Conservation (phyloP, 73 alveolate genomes). For the Paraurostyla sp. region DNA sequence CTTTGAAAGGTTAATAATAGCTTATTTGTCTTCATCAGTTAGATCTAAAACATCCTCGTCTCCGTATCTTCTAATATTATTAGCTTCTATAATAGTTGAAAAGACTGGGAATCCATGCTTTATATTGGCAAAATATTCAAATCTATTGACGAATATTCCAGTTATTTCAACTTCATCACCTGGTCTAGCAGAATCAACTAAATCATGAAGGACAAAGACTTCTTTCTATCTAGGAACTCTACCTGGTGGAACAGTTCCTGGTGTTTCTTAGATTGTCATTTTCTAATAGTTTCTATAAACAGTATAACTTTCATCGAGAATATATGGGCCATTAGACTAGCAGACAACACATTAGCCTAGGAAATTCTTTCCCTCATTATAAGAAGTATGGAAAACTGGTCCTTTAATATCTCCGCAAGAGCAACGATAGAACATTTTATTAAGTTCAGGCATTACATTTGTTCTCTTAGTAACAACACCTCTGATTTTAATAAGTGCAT, state of each 20-base stretch:
- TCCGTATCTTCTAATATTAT: slow-evolving; percentile 92
- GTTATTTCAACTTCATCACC: slow-evolving; percentile 99
- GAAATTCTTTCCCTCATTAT: slow-evolving; percentile 79
- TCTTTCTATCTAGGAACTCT: slow-evolving; percentile 99
- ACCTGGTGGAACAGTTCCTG: slow-evolving; percentile 99
- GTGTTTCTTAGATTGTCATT: slow-evolving; percentile 98
- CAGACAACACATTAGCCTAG: slow-evolving; percentile 96
- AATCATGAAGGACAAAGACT: slow-evolving; percentile 96
- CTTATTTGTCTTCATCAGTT: slow-evolving; percentile 96
- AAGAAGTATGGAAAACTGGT: slow-evolving; percentile 94
- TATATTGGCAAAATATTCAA: slow-evolving; percentile 94
- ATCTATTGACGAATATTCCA: slow-evolving; percentile 94
- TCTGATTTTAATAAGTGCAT: slow-evolving; percentile 94
- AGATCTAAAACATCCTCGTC: slow-evolving; percentile 89
- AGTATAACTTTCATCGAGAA: slow-evolving; percentile 87
- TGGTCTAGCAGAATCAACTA: slow-evolving; percentile 99
- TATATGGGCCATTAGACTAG: slow-evolving; percentile 97
- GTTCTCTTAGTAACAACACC: slow-evolving; percentile 99
- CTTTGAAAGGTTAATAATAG: slow-evolving; percentile 91
- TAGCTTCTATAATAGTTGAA: slow-evolving; percentile 96
- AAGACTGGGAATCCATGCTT: slow-evolving; percentile 99
- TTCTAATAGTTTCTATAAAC: slow-evolving; percentile 98
- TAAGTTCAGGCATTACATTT: slow-evolving; percentile 95
- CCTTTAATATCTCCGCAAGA: slow-evolving; percentile 98
- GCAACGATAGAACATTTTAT: slow-evolving; percentile 92